A percentile compares a stretch with the other conserved stretches of the same genome.
These are phyloP conservation scores for Buddleja alternifolia DNA, from an alignment of 257 asterid genomes.

Conservation along the genomic window DNA sequence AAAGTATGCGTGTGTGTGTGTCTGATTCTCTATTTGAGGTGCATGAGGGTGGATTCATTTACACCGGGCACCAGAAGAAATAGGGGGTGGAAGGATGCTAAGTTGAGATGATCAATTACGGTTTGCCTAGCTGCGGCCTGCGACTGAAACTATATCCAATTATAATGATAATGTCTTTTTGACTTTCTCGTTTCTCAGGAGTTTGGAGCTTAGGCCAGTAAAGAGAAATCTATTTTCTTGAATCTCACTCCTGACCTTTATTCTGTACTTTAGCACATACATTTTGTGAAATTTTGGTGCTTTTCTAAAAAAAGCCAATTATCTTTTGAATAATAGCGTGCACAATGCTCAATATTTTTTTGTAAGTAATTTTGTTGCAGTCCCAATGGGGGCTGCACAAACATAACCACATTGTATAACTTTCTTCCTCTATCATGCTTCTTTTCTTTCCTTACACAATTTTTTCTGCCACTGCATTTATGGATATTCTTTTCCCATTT, in stretches of 20 bases:
- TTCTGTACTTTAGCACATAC: conserved; percentile 12
- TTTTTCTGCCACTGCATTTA: conserved; percentile 5
- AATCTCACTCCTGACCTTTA: not conserved
- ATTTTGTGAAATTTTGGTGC: conserved; percentile 4
- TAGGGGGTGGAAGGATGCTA: too few relatives aligned
- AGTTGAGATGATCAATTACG: too few relatives aligned
- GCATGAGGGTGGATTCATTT: too few relatives aligned
- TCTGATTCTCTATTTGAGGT: too few relatives aligned
- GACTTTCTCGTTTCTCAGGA: not conserved
- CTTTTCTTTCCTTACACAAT: conserved; percentile 5
- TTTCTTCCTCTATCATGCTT: conserved; percentile 4
- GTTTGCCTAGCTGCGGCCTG: too few relatives aligned
- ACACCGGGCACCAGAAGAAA: too few relatives aligned
- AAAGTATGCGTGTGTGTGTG: too few relatives aligned
- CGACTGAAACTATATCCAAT: conserved; percentile 13
- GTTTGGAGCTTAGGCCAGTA: not conserved
- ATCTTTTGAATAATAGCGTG: conserved; percentile 11
- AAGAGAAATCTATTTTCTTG: not conserved
- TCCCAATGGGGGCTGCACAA: conserved; percentile 7
- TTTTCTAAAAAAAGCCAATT: not conserved
- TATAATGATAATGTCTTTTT: conserved; percentile 3
- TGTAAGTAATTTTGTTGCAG: not conserved
- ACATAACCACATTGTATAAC: not conserved
- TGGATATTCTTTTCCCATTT: conserved; percentile 10
- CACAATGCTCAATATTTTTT: conserved; percentile 10